phyloP scores from a whole-genome alignment of 2,329 filamentous ascomycete species.

The Bipolaris oryzae region DNA sequence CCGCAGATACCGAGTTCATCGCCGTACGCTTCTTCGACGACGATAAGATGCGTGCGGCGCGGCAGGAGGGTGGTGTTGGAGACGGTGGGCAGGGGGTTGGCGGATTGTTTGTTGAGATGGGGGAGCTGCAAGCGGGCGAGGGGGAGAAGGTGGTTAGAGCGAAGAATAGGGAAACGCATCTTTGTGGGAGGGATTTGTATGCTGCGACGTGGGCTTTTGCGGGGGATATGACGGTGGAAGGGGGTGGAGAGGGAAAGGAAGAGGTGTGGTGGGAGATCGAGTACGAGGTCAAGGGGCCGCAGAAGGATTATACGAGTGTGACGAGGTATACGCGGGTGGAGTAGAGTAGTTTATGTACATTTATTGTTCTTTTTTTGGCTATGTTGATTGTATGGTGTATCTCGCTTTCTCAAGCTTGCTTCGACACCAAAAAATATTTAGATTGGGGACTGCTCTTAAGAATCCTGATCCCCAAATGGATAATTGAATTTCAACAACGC shows the following conservation, averaged over 20 bases:
- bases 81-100: slow-evolving; percentile 60
- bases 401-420: too few species aligned
- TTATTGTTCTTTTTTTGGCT: too few species aligned
- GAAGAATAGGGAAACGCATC: slow-evolving; percentile 67
- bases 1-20: slow-evolving; percentile 3
- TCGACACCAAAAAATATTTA: too few species aligned
- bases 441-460: background rate
- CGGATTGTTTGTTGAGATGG: slow-evolving; percentile 77
- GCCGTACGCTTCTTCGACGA: slow-evolving; percentile 27
- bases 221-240: slow-evolving; percentile 45
- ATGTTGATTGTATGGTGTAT: too few species aligned
- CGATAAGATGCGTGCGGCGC: slow-evolving; percentile 5
- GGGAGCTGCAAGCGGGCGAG: slow-evolving; percentile 43
- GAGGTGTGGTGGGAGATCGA: slow-evolving; percentile 43
- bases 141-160: slow-evolving; percentile 34
- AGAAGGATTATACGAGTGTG: slow-evolving; percentile 50
- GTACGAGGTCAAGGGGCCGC: slow-evolving; percentile 50
- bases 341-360: too few species aligned
- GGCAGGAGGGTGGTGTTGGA: slow-evolving; percentile 14
- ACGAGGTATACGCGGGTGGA: slow-evolving; percentile 39
- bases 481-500: slow-evolving; percentile 96
- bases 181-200: slow-evolving; percentile 76
- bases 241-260: slow-evolving; percentile 4
- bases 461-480: slow-evolving; percentile 73
- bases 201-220: slow-evolving; percentile 71